phyloP scores from a whole-genome alignment of 306 rosid genomes.

The Cucumis melo region DNA sequence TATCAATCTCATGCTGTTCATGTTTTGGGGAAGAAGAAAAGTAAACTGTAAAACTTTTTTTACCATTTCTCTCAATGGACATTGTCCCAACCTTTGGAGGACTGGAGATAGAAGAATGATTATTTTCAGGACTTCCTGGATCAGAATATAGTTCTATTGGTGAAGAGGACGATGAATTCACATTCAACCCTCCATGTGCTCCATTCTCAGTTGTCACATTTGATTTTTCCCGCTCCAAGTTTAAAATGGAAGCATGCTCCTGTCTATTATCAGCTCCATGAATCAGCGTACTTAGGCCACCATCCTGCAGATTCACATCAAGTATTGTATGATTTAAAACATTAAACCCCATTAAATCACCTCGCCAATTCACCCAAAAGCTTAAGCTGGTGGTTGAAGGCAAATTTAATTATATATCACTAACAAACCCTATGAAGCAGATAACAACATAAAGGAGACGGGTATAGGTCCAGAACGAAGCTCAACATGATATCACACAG shows the following conservation, averaged over 20 bases:
- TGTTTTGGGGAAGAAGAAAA: conserved; percentile 29
- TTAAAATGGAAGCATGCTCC: conserved; percentile 24
- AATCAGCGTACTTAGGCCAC: conserved; percentile 20
- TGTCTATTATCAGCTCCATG: conserved; percentile 19
- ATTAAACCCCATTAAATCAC: neutral
- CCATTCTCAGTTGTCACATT: conserved; percentile 23
- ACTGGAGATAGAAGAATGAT: conserved; percentile 22
- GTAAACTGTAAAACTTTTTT: conserved; percentile 16
- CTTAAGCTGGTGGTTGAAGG: too few relatives aligned
- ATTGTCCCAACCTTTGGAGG: conserved; percentile 26
- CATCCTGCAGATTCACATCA: conserved; percentile 36
- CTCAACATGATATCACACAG: neutral
- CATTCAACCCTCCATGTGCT: conserved; percentile 22
- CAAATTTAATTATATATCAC: too few relatives aligned
- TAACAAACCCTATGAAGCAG: neutral
- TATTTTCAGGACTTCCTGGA: conserved; percentile 47
- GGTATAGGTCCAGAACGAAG: neutral
- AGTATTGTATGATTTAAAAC: neutral
- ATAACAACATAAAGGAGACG: neutral
- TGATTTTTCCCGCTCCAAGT: conserved; percentile 27
- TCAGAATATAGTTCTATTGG: conserved; percentile 47
- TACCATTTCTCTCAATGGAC: conserved; percentile 20
- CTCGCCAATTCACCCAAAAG: too few relatives aligned
- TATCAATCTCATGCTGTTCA: conserved; percentile 26
- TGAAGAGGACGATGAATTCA: conserved; percentile 38